Evolutionary conservation across 1,139 yeast genomes (phyloP).

Genomic region (Candida tropicalis): DNA sequence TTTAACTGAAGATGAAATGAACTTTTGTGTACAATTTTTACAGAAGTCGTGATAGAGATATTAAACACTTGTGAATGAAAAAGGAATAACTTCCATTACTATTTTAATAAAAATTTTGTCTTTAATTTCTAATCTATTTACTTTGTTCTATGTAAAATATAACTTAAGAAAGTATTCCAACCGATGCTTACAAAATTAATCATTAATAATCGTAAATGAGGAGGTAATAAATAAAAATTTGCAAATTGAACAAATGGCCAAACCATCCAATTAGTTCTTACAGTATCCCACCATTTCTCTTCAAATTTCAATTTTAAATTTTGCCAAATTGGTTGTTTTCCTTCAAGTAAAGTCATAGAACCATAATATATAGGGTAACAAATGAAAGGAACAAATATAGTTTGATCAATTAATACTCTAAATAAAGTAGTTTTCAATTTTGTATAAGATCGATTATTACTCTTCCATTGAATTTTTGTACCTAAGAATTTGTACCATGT

Average conservation of each 20-base stretch:
- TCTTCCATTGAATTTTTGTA: slow-evolving; percentile 18
- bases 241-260: slow-evolving; percentile 82
- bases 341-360: slow-evolving; percentile 66
- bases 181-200: slow-evolving; percentile 74
- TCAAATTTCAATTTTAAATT: slow-evolving; percentile 38
- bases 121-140: neutral
- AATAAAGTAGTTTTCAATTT: slow-evolving; percentile 27
- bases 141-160: slow-evolving; percentile 19
- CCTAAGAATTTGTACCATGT: slow-evolving; percentile 38
- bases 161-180: slow-evolving; percentile 82
- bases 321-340: slow-evolving; percentile 25
- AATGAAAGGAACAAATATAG: slow-evolving; percentile 72
- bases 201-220: slow-evolving; percentile 61
- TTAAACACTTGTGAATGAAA: too few species aligned
- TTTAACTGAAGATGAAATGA: slow-evolving; percentile 78
- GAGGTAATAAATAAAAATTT: slow-evolving; percentile 73
- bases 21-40: slow-evolving; percentile 22
- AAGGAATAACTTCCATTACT: too few species aligned
- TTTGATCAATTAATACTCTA: slow-evolving; percentile 70
- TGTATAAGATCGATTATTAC: slow-evolving; percentile 1
- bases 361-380: slow-evolving; percentile 66
- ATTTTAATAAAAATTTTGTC: too few species aligned
- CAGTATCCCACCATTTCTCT: slow-evolving; percentile 58
- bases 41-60: too few species aligned
- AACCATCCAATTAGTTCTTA: slow-evolving; percentile 72